phyloP scores from a whole-genome alignment of 352 stramenopile species.

The Pilasporangium apinafurcum region DNA sequence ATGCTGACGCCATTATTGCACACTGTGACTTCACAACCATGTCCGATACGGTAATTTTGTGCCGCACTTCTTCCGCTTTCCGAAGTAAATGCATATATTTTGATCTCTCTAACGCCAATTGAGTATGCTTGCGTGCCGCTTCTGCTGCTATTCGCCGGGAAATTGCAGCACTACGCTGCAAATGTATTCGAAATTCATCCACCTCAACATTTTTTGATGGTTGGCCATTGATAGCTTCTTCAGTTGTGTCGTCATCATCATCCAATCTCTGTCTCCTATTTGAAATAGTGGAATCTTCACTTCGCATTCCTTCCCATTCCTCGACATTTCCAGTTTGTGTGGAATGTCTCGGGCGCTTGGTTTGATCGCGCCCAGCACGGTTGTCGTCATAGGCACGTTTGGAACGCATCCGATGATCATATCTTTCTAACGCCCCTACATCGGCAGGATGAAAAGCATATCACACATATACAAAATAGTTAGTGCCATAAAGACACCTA shows the following conservation, averaged over 20 bases:
- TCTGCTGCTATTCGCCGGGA: slow-evolving; percentile 28
- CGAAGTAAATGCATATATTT: slow-evolving; percentile 38
- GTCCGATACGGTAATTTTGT: slow-evolving; percentile 59
- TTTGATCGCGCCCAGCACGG: no score
- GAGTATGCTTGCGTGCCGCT: slow-evolving; percentile 18
- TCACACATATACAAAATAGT: no score
- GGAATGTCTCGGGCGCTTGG: no score
- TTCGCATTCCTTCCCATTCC: neutral
- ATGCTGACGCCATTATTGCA: slow-evolving; percentile 33
- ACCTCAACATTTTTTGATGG: no score
- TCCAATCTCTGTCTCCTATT: slow-evolving; percentile 11
- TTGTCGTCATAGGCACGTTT: no score
- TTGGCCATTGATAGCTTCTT: slow-evolving; percentile 3
- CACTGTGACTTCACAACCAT: slow-evolving; percentile 55
- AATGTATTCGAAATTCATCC: slow-evolving; percentile 65
- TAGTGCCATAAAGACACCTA: no score
- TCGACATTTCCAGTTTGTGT: no score
- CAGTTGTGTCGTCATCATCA: slow-evolving; percentile 4
- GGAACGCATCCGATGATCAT: no score
- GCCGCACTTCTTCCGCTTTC: slow-evolving; percentile 26
- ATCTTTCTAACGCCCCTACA: no score
- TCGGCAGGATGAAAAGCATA: no score
- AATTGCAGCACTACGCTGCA: slow-evolving; percentile 44
- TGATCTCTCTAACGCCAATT: slow-evolving; percentile 33
- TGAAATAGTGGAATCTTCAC: neutral